Percentiles rank a stretch among this genome's conserved stretches.
phyloP scores from a whole-genome alignment of 73 alveolate species.

The Urostyla sp. region DNA sequence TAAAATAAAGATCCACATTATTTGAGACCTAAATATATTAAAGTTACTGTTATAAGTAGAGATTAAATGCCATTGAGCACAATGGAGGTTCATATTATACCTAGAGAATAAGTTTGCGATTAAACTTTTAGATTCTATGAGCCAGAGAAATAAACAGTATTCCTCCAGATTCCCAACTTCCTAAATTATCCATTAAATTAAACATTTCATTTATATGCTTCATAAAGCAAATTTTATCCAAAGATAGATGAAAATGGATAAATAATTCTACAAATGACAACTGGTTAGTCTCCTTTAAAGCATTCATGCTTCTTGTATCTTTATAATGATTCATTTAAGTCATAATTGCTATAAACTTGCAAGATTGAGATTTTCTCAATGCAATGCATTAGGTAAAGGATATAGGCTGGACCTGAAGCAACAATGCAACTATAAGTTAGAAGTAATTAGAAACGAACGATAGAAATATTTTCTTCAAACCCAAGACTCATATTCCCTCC shows the following conservation, averaged over 20 bases:
- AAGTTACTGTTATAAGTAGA: constrained; percentile 24
- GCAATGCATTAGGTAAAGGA: constrained; percentile 1
- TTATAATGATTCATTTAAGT: constrained; percentile 22
- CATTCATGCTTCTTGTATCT: constrained; percentile 47
- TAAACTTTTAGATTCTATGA: constrained; percentile 71
- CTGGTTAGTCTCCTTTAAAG: constrained; percentile 59
- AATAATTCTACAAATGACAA: constrained; percentile 36
- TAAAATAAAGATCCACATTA: neutral
- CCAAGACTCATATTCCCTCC: constrained; percentile 61
- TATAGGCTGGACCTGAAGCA: constrained; percentile 53
- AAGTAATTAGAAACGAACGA: constrained; percentile 51
- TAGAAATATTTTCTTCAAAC: constrained; percentile 54
- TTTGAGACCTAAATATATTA: constrained; percentile 45
- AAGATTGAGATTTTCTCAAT: constrained; percentile 45
- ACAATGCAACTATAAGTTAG: constrained; percentile 20
- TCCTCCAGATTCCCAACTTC: constrained; percentile 65
- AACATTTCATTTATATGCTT: no score
- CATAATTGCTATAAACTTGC: constrained; percentile 53
- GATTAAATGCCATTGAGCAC: constrained; percentile 58
- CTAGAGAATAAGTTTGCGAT: constrained; percentile 65
- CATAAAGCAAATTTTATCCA: constrained; percentile 38
- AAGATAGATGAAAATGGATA: constrained; percentile 31
- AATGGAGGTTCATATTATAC: constrained; percentile 63
- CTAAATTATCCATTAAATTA: constrained; percentile 1
- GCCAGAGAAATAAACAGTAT: constrained; percentile 40